Evolutionary conservation across 2,329 filamentous ascomycete genomes (phyloP).

Genomic region (Leptographium procerum): DNA sequence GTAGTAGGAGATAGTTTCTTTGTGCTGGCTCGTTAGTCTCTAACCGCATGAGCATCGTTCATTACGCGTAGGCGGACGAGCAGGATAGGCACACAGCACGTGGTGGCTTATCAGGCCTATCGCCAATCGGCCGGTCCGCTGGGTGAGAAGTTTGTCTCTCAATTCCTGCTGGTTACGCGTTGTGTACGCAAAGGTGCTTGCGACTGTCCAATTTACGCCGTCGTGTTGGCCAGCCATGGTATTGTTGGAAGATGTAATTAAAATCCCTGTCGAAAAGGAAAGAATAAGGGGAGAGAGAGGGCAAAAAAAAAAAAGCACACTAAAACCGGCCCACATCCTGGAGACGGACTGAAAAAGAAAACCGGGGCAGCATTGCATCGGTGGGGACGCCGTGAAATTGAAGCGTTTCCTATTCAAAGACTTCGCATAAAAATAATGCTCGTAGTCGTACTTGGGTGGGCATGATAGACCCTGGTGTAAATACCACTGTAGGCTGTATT

Average conservation of each 20-base stretch:
- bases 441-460: no score
- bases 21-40: no score
- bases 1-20: no score
- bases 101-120: background rate
- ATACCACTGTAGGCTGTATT: no score
- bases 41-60: background rate
- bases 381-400: background rate
- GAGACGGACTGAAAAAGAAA: background rate
- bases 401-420: background rate
- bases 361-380: background rate
- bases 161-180: background rate
- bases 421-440: no score
- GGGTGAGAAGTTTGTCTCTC: background rate
- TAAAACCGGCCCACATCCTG: background rate
- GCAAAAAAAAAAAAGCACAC: background rate
- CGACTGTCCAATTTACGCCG: background rate
- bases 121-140: background rate
- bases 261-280: background rate
- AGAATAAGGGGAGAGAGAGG: background rate
- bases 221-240: background rate
- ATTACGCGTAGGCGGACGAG: background rate
- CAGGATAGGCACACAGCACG: background rate
- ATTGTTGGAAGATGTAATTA: background rate
- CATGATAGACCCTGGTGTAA: no score
- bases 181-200: background rate